A percentile compares a stretch with the other conserved stretches of the same genome.
These are phyloP conservation scores for Aureobasidium melanogenum DNA, from an alignment of 2,329 filamentous ascomycete genomes.

Conservation along the genomic window DNA sequence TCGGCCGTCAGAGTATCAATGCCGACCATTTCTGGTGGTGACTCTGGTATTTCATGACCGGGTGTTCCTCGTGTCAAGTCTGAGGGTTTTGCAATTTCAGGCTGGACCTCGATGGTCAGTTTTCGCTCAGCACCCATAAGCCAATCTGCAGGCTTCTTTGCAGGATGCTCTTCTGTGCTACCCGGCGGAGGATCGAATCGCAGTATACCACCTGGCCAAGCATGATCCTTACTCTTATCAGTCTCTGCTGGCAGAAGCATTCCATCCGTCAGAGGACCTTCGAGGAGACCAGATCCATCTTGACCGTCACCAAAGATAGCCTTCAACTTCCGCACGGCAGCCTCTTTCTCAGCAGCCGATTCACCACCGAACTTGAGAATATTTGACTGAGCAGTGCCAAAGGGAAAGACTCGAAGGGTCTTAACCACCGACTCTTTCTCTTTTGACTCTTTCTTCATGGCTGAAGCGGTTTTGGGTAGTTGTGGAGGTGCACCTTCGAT, in stretches of 20 bases:
- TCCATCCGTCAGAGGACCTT: constrained; percentile 83
- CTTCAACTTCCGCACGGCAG: constrained; percentile 61
- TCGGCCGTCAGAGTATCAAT: constrained; percentile 70
- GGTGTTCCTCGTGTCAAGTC: constrained; percentile 44
- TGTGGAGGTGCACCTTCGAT: constrained; percentile 73
- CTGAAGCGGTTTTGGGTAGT: constrained; percentile 52
- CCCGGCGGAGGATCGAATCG: constrained; percentile 58
- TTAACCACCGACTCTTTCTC: constrained; percentile 45
- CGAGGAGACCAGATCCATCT: constrained; percentile 54
- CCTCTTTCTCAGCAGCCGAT: constrained; percentile 72
- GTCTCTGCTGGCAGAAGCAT: constrained; percentile 60
- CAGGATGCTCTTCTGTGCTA: constrained; percentile 27
- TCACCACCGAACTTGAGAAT: constrained; percentile 78
- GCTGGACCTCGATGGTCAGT: constrained; percentile 64
- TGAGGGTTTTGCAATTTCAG: constrained; percentile 58
- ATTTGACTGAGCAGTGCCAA: constrained; percentile 39
- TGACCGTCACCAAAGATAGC: constrained; percentile 57
- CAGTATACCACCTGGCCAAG: constrained; percentile 78
- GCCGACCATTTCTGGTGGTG: constrained; percentile 62
- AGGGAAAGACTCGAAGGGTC: constrained; percentile 72
- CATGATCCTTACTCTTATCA: constrained; percentile 45
- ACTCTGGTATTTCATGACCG: constrained; percentile 45
- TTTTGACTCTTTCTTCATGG: constrained; percentile 27
- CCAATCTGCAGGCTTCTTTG: constrained; percentile 54
- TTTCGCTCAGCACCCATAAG: constrained; percentile 68